Percentiles rank a stretch among this genome's conserved stretches.
These are phyloP conservation scores for Aspergillus udagawae DNA, from an alignment of 2,329 filamentous ascomycete species.

Conservation along the genomic window DNA sequence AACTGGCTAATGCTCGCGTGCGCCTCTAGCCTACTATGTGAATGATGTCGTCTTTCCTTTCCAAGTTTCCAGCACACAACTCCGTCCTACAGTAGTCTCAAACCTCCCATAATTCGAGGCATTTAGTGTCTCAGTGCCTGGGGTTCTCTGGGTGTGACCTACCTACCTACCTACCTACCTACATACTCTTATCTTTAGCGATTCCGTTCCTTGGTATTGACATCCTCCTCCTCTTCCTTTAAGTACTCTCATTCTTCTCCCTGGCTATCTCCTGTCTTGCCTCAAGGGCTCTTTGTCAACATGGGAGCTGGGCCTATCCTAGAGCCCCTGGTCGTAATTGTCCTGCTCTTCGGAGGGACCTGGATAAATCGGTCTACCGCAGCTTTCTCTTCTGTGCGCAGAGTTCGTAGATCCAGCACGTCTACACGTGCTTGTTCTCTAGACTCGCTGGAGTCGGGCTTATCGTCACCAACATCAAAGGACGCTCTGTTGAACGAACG, in stretches of 20 bases:
- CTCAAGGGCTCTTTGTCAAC: slow-evolving; percentile 1
- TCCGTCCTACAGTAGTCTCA: neutral
- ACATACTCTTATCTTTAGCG: neutral
- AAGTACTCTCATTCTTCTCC: neutral
- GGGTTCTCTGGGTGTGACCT: neutral
- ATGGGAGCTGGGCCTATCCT: slow-evolving; percentile 57
- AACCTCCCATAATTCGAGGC: neutral
- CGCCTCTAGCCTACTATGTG: neutral
- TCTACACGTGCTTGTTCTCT: slow-evolving; percentile 28
- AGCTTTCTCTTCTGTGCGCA: slow-evolving; percentile 19
- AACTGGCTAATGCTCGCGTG: neutral
- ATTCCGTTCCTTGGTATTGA: neutral
- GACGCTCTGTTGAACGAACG: slow-evolving; percentile 31
- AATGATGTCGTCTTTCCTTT: neutral
- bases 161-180: neutral
- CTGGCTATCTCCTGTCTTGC: neutral
- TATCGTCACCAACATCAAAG: slow-evolving; percentile 34
- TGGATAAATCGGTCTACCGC: slow-evolving; percentile 55
- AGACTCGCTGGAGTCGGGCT: slow-evolving; percentile 38
- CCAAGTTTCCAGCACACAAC: neutral
- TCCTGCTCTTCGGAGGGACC: slow-evolving; percentile 58
- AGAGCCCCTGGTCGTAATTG: slow-evolving; percentile 59
- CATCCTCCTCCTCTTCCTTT: neutral
- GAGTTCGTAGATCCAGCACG: slow-evolving; percentile 16
- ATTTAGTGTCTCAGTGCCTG: neutral